Base-by-base conservation (phyloP, 2,329 filamentous ascomycete species). In the Pseudomassariella vexata region DNA sequence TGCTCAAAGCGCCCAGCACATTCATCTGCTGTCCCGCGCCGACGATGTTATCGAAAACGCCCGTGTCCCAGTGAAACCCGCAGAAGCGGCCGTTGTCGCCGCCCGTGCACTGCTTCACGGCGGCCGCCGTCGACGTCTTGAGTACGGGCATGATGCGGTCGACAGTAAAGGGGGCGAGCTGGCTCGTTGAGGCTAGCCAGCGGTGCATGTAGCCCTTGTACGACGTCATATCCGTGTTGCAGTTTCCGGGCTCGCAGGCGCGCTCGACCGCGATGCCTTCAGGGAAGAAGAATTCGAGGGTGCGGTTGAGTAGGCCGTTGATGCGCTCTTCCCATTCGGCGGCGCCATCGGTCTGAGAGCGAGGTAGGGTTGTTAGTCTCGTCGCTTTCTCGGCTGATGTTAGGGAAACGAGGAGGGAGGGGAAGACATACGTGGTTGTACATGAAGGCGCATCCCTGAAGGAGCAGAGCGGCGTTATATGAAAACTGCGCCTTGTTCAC, bases 151-250 rank as follows among this genome's bases (percentile, higher is more conserved):
- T 57, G 42, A 87, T 77, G 11, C 50, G 59, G 2, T 66, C 56
- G 24, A 57, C 56, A 1, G 73, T 77, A 27, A 67, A 68, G 0
- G 82, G 81, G 1, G 76, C 79, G n/a, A 85, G 35, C 42, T 80
- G 67, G 3, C 74, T 70, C 2, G 73, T 66, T 15, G 70, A 65
- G 4, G 73, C 66, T 44, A 86, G 62, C 76, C 79, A 84, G 24
- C 78, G 71, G 44, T 77, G 68, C 12, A 85, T 63, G 36, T 80
- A 79, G 23, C 80, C 81, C 57, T 85, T 85, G 70, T 82, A 88
- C 2, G 76, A 75, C 38, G 75, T 57, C 66, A 87, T 83, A 47
- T 90, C 85, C 28, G 73, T 66, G 36, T 79, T 79, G 63, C 85
- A 90, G 14, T 60, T 68, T 15, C 50, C 58, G 3, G 66, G 59